These are phyloP conservation scores for Drechslerella stenobrocha DNA, from an alignment of 2,329 filamentous ascomycete species.

Conservation along the genomic window DNA sequence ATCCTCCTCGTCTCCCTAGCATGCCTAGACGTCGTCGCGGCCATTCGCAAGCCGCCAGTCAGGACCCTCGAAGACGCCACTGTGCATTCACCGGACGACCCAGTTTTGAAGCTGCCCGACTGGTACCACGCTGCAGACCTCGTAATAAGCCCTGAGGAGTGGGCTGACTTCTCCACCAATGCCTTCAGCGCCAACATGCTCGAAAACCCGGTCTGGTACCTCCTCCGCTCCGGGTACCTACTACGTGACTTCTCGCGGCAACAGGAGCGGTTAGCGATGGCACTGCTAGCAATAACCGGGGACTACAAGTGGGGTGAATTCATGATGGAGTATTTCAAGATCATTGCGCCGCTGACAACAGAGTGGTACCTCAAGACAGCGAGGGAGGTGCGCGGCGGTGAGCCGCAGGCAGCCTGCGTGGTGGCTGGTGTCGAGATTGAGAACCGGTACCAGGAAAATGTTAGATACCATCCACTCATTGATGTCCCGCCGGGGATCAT, in stretches of 20 bases:
- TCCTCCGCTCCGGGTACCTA: constrained; percentile 18
- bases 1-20: background rate
- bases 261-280: constrained; percentile 12
- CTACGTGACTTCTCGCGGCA: constrained; percentile 23
- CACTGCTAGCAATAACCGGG: constrained; percentile 1
- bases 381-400: background rate
- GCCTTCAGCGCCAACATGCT: background rate
- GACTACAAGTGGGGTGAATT: constrained; percentile 12
- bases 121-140: background rate
- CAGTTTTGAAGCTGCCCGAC: background rate
- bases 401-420: background rate
- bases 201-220: constrained; percentile 26
- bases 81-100: background rate
- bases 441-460: constrained; percentile 14
- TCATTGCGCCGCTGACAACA: constrained; percentile 18
- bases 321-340: constrained; percentile 16
- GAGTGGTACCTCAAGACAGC: constrained; percentile 15
- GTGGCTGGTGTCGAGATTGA: background rate
- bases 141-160: background rate
- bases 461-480: background rate
- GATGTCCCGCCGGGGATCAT: constrained; percentile 22
- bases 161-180: constrained; percentile 1
- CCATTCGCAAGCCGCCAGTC: background rate
- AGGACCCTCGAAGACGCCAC: background rate
- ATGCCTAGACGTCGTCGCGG: background rate